These are phyloP conservation scores for Metschnikowia amazonensis DNA, from an alignment of 805 yeast species.

Conservation along the genomic window DNA sequence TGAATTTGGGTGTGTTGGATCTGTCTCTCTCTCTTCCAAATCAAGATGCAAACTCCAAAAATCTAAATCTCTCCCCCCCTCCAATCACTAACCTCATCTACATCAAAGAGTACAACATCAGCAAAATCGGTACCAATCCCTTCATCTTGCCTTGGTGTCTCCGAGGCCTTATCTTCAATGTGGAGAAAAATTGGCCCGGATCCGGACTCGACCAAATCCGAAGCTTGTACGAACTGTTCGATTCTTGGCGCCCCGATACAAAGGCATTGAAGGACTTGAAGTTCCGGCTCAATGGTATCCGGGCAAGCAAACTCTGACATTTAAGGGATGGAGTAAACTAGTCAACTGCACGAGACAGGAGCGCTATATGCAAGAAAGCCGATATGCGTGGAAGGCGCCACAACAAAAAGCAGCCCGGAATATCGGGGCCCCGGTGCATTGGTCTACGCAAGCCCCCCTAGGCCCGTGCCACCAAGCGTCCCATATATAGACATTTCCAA, in stretches of 20 bases:
- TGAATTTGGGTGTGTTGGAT: too few relatives aligned
- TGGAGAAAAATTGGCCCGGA: slow-evolving; percentile 43
- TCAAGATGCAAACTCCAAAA: too few relatives aligned
- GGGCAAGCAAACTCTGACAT: slow-evolving; percentile 37
- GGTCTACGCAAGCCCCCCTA: too few relatives aligned
- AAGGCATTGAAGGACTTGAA: slow-evolving; percentile 80
- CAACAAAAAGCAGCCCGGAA: too few relatives aligned
- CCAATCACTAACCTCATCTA: slow-evolving; percentile 37
- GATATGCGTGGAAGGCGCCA: slow-evolving; percentile 1
- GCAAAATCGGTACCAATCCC: slow-evolving; percentile 72
- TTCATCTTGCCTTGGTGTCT: slow-evolving; percentile 90
- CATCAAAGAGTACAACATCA: slow-evolving; percentile 52
- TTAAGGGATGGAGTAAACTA: neutral
- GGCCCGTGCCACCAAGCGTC: too few relatives aligned
- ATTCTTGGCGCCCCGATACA: slow-evolving; percentile 81
- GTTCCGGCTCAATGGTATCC: slow-evolving; percentile 60
- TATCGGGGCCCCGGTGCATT: too few relatives aligned
- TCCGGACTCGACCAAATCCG: slow-evolving; percentile 53
- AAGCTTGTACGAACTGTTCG: slow-evolving; percentile 65
- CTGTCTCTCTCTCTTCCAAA: too few relatives aligned
- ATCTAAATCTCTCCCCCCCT: too few relatives aligned
- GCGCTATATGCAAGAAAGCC: slow-evolving; percentile 4
- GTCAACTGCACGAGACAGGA: neutral
- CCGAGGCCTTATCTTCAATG: slow-evolving; percentile 66
- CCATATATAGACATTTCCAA: neutral